Conservation (phyloP, 2,329 filamentous ascomycete genomes). For the Colletotrichum higginsianum region DNA sequence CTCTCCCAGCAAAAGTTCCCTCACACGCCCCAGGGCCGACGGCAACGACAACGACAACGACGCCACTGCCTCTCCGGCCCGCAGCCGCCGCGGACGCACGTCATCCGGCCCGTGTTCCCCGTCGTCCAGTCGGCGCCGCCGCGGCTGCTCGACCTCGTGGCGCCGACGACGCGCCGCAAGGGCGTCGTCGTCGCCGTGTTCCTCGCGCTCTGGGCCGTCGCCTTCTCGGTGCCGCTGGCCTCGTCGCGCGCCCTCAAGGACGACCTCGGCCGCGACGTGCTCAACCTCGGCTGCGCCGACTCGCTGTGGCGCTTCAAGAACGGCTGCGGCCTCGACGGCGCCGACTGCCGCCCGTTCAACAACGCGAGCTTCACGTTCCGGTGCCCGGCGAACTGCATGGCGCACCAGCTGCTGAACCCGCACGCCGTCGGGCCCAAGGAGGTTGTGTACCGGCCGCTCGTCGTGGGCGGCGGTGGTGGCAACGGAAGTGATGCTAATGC, state of each 20-base stretch:
- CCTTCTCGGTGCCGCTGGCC: conserved; percentile 27
- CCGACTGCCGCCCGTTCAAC: conserved; percentile 81
- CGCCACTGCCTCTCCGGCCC: conserved; percentile 35
- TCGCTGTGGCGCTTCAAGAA: conserved; percentile 38
- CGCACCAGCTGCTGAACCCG: conserved; percentile 76
- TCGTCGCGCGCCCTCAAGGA: conserved; percentile 30
- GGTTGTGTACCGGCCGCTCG: conserved; percentile 74
- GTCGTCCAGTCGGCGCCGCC: conserved; percentile 26
- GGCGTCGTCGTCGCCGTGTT: conserved; percentile 32
- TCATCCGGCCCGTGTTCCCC: conserved; percentile 31
- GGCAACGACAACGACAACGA: too few relatives aligned
- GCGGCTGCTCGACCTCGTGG: conserved; percentile 29
- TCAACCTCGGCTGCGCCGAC: conserved; percentile 35
- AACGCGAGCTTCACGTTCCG: conserved; percentile 79
- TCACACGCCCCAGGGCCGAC: conserved; percentile 7
- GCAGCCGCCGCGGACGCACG: conserved; percentile 29
- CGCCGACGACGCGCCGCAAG: conserved; percentile 31
- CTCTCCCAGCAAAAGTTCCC: conserved; percentile 35
- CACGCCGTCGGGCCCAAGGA: conserved; percentile 81
- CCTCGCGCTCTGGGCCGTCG: conserved; percentile 23
- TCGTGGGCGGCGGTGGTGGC: conserved; percentile 70
- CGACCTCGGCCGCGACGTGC: conserved; percentile 5
- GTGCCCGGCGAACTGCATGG: conserved; percentile 80
- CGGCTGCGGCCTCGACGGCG: conserved; percentile 79
- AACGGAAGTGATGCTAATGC: too few relatives aligned